Conservation (phyloP, 306 rosid genomes). For the Fragaria vesca region DNA sequence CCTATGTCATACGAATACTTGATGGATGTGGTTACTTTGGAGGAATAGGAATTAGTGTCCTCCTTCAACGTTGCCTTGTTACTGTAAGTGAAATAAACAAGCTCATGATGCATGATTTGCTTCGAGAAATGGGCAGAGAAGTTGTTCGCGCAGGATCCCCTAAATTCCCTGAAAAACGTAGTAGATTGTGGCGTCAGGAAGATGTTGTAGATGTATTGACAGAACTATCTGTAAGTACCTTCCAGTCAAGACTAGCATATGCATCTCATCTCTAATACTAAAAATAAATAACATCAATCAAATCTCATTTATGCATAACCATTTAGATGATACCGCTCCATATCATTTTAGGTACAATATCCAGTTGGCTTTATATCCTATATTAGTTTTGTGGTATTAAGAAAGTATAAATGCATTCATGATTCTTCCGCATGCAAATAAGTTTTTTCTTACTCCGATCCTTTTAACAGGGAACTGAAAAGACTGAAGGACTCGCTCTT, state of each 20-base stretch:
- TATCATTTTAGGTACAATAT: no score
- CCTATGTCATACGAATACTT: background rate
- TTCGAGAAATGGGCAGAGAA: background rate
- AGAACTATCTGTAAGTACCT: background rate
- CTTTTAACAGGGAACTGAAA: background rate
- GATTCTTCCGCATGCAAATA: background rate
- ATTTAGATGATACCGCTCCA: no score
- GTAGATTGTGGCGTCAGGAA: background rate
- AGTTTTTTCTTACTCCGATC: no score
- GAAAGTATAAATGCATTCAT: background rate
- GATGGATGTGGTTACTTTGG: background rate
- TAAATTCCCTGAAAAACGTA: background rate
- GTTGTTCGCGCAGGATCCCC: background rate
- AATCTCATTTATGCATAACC: no score
- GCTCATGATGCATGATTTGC: background rate
- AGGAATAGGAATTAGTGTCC: background rate
- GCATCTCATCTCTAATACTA: no score
- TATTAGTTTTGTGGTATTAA: background rate
- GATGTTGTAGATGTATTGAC: background rate
- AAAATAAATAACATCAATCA: background rate
- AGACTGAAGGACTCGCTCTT: constrained; percentile 2
- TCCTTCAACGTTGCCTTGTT: background rate
- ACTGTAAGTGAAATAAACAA: background rate
- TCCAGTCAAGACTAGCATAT: no score
- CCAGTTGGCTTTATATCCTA: background rate